Conservation (phyloP, 2,329 filamentous ascomycete species). For the Podosphaera aphanis region DNA sequence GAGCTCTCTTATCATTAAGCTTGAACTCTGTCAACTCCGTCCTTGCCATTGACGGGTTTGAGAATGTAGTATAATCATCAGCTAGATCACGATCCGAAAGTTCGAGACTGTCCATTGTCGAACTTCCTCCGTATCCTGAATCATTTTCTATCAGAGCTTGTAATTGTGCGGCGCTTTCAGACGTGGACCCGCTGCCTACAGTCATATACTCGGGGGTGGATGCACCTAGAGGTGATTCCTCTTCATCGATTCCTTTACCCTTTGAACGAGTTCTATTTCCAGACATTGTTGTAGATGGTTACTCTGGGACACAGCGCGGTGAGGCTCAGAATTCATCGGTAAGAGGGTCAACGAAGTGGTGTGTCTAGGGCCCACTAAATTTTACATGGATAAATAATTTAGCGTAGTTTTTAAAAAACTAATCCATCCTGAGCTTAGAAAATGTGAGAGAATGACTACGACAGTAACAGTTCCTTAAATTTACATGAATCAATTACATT, state of each 20-base stretch:
- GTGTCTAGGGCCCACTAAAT: no score
- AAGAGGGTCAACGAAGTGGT: background rate
- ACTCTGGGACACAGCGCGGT: background rate
- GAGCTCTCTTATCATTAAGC: constrained; percentile 34
- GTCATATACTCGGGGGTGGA: constrained; percentile 49
- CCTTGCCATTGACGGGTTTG: constrained; percentile 6
- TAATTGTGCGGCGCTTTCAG: constrained; percentile 57
- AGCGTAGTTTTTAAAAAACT: no score
- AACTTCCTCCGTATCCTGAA: constrained; percentile 76
- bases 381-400: no score
- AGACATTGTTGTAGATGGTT: constrained; percentile 24
- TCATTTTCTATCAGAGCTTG: constrained; percentile 67
- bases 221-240: constrained; percentile 5
- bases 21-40: constrained; percentile 21
- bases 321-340: background rate
- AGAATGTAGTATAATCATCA: constrained; percentile 22
- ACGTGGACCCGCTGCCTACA: constrained; percentile 59
- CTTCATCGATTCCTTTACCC: constrained; percentile 16
- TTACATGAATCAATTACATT: no score
- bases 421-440: no score
- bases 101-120: constrained; percentile 34
- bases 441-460: no score
- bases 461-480: no score
- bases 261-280: constrained; percentile 31
- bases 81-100: constrained; percentile 24